phyloP scores from a whole-genome alignment of 129 eudicot genomes.

The Flaveria bidentis region DNA sequence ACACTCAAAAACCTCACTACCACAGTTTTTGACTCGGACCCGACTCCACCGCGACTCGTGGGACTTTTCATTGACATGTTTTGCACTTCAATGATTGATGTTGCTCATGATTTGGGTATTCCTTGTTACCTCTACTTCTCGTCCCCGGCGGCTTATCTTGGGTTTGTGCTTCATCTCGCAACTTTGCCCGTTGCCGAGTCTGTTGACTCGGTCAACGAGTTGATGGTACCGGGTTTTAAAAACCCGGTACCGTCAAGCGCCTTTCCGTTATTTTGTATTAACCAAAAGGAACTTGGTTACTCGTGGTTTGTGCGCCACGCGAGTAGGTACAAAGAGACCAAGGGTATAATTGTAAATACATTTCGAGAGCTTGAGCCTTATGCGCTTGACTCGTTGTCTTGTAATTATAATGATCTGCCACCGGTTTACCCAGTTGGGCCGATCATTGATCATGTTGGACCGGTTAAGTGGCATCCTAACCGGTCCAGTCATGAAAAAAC shows the following conservation, averaged over 20 bases:
- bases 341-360: constrained; percentile 43
- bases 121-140: constrained; percentile 44
- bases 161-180: constrained; percentile 31
- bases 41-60: constrained; percentile 1
- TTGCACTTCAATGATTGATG: constrained; percentile 48
- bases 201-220: constrained; percentile 4
- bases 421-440: constrained; percentile 49
- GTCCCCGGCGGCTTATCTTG: constrained; percentile 42
- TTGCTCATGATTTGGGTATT: constrained; percentile 37
- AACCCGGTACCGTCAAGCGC: constrained; percentile 33
- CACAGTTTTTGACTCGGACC: neutral
- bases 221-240: constrained; percentile 22
- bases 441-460: constrained; percentile 34
- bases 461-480: constrained; percentile 27
- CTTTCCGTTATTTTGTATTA: constrained; percentile 26
- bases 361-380: constrained; percentile 34
- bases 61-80: constrained; percentile 45
- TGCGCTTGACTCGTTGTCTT: constrained; percentile 22
- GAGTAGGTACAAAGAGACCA: constrained; percentile 38
- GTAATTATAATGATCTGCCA: neutral
- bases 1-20: constrained; percentile 7
- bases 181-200: constrained; percentile 20
- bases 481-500: constrained; percentile 20
- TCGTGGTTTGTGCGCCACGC: constrained; percentile 27
- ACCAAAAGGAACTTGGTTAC: constrained; percentile 29